phyloP scores from a whole-genome alignment of 192 early-diverging fungal genomes.

The Coemansia sp. region DNA sequence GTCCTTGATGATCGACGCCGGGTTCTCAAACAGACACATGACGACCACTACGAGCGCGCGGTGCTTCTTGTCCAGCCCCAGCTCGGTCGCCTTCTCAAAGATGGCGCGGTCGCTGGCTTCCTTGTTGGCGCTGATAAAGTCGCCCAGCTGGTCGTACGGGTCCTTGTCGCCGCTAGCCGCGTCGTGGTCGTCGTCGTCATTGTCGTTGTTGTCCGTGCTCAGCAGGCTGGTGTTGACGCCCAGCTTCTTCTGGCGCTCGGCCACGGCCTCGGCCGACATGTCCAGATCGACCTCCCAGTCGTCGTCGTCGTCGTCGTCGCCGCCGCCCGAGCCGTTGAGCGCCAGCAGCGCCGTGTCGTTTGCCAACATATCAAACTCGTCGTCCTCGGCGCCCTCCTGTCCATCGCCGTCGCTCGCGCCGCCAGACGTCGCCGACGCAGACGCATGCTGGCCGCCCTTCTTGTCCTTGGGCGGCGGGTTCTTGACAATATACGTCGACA shows the following conservation, averaged over 20 bases:
- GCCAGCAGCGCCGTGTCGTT: slow-evolving; percentile 65
- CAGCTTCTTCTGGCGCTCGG: slow-evolving; percentile 6
- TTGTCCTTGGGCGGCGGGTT: slow-evolving; percentile 71
- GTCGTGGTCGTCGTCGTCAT: slow-evolving; percentile 62
- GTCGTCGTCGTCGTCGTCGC: slow-evolving; percentile 61
- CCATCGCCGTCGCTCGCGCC: slow-evolving; percentile 44
- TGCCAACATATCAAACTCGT: slow-evolving; percentile 67
- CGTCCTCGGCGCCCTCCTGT: slow-evolving; percentile 57
- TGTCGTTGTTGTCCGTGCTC: slow-evolving; percentile 42
- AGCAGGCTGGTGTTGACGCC: slow-evolving; percentile 39
- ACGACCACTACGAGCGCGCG: slow-evolving; percentile 78
- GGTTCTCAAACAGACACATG: slow-evolving; percentile 73
- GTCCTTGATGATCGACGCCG: slow-evolving; percentile 59
- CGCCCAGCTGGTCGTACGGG: slow-evolving; percentile 76
- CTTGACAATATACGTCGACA: slow-evolving; percentile 87
- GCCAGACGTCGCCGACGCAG: slow-evolving; percentile 36
- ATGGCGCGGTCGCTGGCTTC: slow-evolving; percentile 68
- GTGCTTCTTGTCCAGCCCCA: slow-evolving; percentile 71
- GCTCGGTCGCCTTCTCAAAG: slow-evolving; percentile 70
- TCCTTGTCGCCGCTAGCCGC: slow-evolving; percentile 52
- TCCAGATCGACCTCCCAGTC: slow-evolving; percentile 75
- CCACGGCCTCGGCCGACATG: slow-evolving; percentile 74
- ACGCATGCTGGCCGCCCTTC: slow-evolving; percentile 57
- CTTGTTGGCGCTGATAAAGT: slow-evolving; percentile 63
- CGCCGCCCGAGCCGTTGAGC: slow-evolving; percentile 48